These are phyloP conservation scores for Verticillium nonalfalfae DNA, from an alignment of 2,329 filamentous ascomycete species.

Conservation along the genomic window DNA sequence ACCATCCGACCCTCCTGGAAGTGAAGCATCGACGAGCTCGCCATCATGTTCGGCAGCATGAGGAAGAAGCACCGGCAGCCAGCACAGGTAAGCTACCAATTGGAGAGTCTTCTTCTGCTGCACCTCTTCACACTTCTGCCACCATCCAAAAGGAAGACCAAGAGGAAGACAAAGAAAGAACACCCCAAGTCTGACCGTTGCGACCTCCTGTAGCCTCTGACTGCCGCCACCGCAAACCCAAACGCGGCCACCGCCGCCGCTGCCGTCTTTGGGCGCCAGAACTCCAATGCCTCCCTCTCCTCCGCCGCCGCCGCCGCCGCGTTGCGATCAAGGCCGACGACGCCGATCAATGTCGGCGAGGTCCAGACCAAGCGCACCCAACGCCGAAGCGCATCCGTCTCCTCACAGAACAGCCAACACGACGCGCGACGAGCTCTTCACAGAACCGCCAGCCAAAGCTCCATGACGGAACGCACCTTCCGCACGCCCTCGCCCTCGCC, in stretches of 20 bases:
- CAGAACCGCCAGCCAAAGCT: constrained; percentile 64
- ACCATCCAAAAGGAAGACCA: too few relatives aligned
- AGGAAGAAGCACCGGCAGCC: constrained; percentile 39
- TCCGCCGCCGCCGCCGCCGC: constrained; percentile 86
- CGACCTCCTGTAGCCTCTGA: constrained; percentile 46
- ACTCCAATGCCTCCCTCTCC: constrained; percentile 57
- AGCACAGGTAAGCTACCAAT: constrained; percentile 31
- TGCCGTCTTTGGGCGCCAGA: constrained; percentile 69
- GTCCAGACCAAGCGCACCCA: constrained; percentile 83
- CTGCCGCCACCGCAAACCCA: constrained; percentile 57
- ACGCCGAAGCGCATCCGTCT: constrained; percentile 65
- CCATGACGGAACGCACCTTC: constrained; percentile 87
- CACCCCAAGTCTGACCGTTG: constrained; percentile 3
- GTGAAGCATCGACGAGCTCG: neutral
- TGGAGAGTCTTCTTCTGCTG: too few relatives aligned
- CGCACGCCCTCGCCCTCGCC: constrained; percentile 62
- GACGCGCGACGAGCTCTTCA: constrained; percentile 43
- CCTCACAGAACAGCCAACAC: constrained; percentile 53
- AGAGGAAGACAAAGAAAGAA: too few relatives aligned
- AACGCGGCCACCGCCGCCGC: constrained; percentile 73
- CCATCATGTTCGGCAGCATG: constrained; percentile 42
- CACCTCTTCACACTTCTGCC: too few relatives aligned
- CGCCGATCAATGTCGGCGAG: constrained; percentile 73
- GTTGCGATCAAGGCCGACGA: constrained; percentile 68
- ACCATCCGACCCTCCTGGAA: neutral